Evolutionary conservation across 2,329 filamentous ascomycete species (phyloP).

Genomic region (Myotisia sp.): DNA sequence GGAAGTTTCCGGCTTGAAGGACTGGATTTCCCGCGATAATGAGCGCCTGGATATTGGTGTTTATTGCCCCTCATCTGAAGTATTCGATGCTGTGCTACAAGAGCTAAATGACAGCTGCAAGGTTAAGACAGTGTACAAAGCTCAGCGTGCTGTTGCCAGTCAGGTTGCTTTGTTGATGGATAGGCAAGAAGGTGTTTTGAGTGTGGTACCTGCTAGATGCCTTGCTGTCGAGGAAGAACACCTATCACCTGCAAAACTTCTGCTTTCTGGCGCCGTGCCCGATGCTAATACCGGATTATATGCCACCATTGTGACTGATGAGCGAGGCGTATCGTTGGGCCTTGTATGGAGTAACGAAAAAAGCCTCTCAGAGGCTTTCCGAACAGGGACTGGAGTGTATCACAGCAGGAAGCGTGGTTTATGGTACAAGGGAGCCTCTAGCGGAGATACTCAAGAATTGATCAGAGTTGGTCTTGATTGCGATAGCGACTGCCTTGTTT

Average conservation of each 20-base stretch:
- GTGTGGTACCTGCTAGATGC: conserved; percentile 56
- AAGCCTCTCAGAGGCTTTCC: conserved; percentile 73
- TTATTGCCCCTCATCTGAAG: conserved; percentile 13
- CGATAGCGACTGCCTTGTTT: conserved; percentile 82
- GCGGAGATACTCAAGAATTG: conserved; percentile 83
- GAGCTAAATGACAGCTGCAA: conserved; percentile 26
- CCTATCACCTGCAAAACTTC: conserved; percentile 51
- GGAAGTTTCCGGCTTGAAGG: conserved; percentile 26
- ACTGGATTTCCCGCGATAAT: conserved; percentile 25
- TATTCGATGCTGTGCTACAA: conserved; percentile 20
- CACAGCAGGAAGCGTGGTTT: conserved; percentile 89
- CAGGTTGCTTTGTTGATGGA: conserved; percentile 37
- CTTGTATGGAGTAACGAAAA: conserved; percentile 89
- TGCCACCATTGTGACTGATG: conserved; percentile 81
- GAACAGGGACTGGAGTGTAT: conserved; percentile 74
- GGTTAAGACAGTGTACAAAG: conserved; percentile 26
- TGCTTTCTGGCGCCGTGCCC: conserved; percentile 61
- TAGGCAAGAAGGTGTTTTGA: conserved; percentile 43
- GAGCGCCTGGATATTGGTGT: conserved; percentile 26
- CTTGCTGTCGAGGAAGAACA: conserved; percentile 54
- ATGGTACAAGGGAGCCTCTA: conserved; percentile 93
- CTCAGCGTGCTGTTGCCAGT: conserved; percentile 25
- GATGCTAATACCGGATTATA: conserved; percentile 74
- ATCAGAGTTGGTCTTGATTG: conserved; percentile 77
- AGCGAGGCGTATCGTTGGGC: conserved; percentile 68